Conservation (phyloP, 352 stramenopile genomes). For the Globisporangium paroecandrum region DNA sequence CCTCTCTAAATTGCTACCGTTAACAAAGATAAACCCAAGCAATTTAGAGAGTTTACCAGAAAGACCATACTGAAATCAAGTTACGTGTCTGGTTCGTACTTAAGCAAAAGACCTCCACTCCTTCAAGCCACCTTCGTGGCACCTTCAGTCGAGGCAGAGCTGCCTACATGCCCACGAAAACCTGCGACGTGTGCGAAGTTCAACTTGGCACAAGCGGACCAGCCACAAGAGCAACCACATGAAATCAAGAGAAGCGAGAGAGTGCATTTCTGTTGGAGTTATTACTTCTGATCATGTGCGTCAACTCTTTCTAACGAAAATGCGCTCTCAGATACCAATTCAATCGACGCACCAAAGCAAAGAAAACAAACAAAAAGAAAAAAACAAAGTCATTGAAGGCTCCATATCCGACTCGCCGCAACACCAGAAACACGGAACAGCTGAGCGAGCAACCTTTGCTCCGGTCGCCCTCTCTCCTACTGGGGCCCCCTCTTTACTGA, state of each 20-base stretch:
- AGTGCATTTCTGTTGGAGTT: background rate
- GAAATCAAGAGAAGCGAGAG: background rate
- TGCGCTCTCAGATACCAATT: background rate
- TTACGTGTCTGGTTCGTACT: background rate
- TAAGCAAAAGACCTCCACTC: background rate
- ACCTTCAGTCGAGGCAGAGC: background rate
- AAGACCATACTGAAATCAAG: background rate
- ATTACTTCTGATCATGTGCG: background rate
- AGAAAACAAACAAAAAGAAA: background rate
- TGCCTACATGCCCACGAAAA: background rate
- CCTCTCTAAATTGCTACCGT: background rate
- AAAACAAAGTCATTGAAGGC: no score
- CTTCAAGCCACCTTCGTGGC: background rate
- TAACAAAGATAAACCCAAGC: background rate
- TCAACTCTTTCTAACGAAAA: background rate
- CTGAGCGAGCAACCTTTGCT: background rate
- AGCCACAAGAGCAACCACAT: background rate
- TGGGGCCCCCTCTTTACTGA: background rate
- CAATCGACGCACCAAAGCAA: background rate
- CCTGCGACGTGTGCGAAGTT: constrained; percentile 11
- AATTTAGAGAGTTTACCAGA: background rate
- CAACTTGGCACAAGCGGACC: background rate
- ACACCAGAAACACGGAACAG: background rate
- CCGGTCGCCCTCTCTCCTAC: background rate
- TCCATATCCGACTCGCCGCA: no score